Evolutionary conservation across 495 filamentous ascomycete genomes (phyloP).

Genomic region (Collariella sp.): DNA sequence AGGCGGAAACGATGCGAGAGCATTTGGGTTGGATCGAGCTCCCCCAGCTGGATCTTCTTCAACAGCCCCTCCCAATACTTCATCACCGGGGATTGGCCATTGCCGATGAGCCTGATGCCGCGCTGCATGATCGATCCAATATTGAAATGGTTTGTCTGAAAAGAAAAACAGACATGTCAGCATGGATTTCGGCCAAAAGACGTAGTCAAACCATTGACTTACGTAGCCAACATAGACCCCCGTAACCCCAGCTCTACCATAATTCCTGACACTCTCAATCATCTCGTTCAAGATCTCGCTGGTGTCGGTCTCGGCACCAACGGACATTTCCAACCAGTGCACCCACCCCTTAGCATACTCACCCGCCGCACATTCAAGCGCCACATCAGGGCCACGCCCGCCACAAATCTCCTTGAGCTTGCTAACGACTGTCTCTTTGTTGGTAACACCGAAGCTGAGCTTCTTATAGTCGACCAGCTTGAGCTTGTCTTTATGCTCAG

Average conservation of each 20-base stretch:
- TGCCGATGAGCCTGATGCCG: constrained; percentile 71
- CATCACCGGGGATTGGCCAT: constrained; percentile 79
- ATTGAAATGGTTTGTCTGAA: constrained; percentile 69
- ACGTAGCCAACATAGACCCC: constrained; percentile 79
- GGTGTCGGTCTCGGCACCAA: constrained; percentile 78
- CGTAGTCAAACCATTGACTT: constrained; percentile 21
- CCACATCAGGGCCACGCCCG: constrained; percentile 62
- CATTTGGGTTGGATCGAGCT: constrained; percentile 73
- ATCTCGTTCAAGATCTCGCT: constrained; percentile 85
- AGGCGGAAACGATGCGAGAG: constrained; percentile 66
- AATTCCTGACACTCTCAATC: constrained; percentile 67
- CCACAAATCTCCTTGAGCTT: constrained; percentile 65
- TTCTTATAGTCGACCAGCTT: constrained; percentile 40
- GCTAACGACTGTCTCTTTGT: constrained; percentile 52
- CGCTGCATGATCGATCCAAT: constrained; percentile 82
- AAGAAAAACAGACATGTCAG: neutral
- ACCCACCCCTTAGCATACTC: constrained; percentile 79
- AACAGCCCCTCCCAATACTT: constrained; percentile 74
- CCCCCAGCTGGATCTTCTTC: constrained; percentile 55
- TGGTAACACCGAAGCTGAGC: constrained; percentile 38
- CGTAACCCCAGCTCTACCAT: constrained; percentile 67
- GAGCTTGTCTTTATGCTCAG: constrained; percentile 31
- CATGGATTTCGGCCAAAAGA: neutral
- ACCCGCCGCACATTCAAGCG: constrained; percentile 75
- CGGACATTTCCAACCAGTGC: constrained; percentile 64